Base-by-base conservation (phyloP, 495 filamentous ascomycete genomes). In the Tuber magnatum region DNA sequence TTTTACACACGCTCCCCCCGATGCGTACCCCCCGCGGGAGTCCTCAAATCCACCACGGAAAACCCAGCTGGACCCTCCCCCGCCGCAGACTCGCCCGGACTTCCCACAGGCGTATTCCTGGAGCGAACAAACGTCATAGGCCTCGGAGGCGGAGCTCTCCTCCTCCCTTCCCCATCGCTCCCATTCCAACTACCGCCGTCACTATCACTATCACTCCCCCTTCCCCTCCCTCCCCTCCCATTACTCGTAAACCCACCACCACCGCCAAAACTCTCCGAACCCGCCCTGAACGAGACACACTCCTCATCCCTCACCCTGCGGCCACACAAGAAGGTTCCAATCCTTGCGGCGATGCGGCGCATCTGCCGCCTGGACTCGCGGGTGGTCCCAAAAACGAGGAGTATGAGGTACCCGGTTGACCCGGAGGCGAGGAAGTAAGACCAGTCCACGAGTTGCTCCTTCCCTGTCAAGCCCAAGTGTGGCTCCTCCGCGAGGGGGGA, bases 391-490 rank as follows among this genome's bases (percentile, higher is more conserved):
- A 81, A 80, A 9, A 78, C 72, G 5, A 81, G 46, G n/a, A 80
- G 48, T 38, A 80, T 75, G 6, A 80, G 74, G 44, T 80, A 80
- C 5, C 79, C 79, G 7, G 79, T 80, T 22, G 79, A 80, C 2
- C 71, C 78, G 18, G 78, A 76, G 42, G 79, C 75, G 3, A 81
- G 46, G 38, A 81, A 80, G 75, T 74, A 80, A n/a, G 78, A 69
- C 79, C 79, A 80, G 40, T 80, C 79, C 68, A n/a, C 70, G 12
- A 81, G 32, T 35, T 80, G 79, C 32, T 77, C 61, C 16, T 51
- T 71, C 14, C 56, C 46, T 10, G 44, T 81, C 79, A 74, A 78
- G 1, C 79, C 79, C 7, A 80, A 22, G 10, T 51, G 65, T 3
- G 79, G 79, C 10, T 39, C 56, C 56, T 42, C 28, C n/a, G 79